Evolutionary conservation across 352 stramenopile genomes (phyloP), one percentile per base, ranked within the genome.

Genomic region (Globisporangium mamillatum): DNA sequence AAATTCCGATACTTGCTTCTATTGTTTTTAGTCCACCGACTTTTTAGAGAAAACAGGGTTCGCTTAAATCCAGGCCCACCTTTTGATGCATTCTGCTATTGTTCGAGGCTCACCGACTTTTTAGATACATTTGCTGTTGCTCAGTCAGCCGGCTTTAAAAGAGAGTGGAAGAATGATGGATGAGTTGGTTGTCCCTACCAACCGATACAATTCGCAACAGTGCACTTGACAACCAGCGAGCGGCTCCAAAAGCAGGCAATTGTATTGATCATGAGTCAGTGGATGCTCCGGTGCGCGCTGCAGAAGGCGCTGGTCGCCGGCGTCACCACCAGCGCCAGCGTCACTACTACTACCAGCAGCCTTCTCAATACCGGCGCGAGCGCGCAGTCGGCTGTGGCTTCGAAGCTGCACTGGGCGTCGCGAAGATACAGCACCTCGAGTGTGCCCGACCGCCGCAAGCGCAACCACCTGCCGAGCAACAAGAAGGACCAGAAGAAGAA

Each of bases 391-490:
- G n/a, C 50, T n/a, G 48, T 53, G 25, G 18, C 63, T 16, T 46
- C 55, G n/a, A 68, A 54, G 52, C 52, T 68, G 63, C 61, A 66
- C 46, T 66, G 46, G 61, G 36, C 63, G 14, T 12, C 53, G 22
- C 65, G 65, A 20, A 48, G 65, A 41, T 76, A 81, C 52, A 72
- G 60, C 36, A 32, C 73, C 58, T 74, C 77, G 36, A 82, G 80
- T 29, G 70, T 71, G 46, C 70, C 77, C 8, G 81, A 91, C 27
- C 76, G 75, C 56, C 79, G 80, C 53, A 79, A 82, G 60, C 81
- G 78, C 60, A 78, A 80, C 63, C 80, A 91, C 44, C 77, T 88
- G 24, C 79, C 80, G 65, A 76, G 75, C 72, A 78, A 71, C 73
- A 80, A 76, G 68, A 73, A 81, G 57, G 60, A 81, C 32, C 32